Conservation (phyloP, 805 yeast genomes). For the Suhomyces emberorum region DNA sequence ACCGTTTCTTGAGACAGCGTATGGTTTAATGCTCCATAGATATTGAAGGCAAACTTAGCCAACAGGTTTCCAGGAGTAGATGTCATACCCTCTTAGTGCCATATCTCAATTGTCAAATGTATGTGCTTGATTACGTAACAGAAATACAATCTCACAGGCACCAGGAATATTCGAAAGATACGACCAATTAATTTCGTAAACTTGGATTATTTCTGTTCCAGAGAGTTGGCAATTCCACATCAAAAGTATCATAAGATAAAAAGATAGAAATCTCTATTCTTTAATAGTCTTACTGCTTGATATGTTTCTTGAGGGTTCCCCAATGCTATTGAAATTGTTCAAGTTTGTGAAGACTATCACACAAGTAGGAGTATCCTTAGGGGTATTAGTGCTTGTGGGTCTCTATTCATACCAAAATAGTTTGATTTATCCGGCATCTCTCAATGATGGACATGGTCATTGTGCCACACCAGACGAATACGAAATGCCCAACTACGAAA, state of each 20-base stretch:
- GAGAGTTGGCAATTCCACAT: no score
- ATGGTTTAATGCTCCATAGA: conserved; percentile 43
- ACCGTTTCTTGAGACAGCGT: conserved; percentile 11
- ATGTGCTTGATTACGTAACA: no score
- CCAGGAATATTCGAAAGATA: no score
- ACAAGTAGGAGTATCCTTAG: conserved; percentile 43
- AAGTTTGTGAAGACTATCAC: conserved; percentile 25
- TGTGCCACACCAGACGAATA: conserved; percentile 78
- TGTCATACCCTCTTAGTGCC: conserved; percentile 8
- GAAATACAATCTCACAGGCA: no score
- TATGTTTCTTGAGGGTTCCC: conserved; percentile 4
- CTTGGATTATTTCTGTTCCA: no score
- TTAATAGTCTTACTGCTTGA: no score
- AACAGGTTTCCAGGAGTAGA: conserved; percentile 21
- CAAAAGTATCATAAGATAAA: no score
- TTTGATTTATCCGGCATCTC: conserved; percentile 78
- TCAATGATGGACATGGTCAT: conserved; percentile 66
- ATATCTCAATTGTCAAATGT: background rate
- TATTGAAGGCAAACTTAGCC: conserved; percentile 58
- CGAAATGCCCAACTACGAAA: conserved; percentile 59
- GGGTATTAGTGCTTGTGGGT: conserved; percentile 46
- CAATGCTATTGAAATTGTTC: conserved; percentile 11
- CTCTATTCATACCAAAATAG: conserved; percentile 60
- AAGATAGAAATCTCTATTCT: no score
- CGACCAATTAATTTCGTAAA: no score